A percentile compares a stretch with the other conserved stretches of the same genome.
phyloP scores from a whole-genome alignment of 139 green algal species.

The Tetradesmus obliquus region DNA sequence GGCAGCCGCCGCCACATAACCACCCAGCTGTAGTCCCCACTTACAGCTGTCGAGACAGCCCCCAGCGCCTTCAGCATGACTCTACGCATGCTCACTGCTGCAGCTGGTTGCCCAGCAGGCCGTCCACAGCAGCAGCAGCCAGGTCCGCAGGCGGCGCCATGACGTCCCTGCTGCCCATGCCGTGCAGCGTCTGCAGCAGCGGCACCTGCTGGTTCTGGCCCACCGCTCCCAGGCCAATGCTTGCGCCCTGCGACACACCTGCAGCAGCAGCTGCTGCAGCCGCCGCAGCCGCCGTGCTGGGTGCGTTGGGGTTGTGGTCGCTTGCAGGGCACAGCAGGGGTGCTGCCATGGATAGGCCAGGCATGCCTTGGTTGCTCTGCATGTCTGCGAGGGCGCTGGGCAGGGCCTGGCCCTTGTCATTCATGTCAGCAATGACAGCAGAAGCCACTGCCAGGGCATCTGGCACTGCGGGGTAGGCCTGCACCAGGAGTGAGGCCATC shows the following conservation, averaged over 20 bases:
- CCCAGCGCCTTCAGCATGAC: neutral
- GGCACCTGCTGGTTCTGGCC: neutral
- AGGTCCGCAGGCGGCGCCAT: neutral
- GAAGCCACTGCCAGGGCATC: conserved; percentile 69
- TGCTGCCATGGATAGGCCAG: conserved; percentile 38
- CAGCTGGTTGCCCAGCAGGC: conserved; percentile 1
- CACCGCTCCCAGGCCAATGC: conserved; percentile 38
- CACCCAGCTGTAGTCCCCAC: too few species aligned
- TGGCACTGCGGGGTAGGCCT: conserved; percentile 68
- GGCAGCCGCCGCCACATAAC: neutral
- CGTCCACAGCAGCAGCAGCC: conserved; percentile 30
- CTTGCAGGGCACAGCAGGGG: conserved; percentile 43
- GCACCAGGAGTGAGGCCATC: conserved; percentile 67
- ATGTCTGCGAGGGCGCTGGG: conserved; percentile 26
- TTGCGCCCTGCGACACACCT: conserved; percentile 44
- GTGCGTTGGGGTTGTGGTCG: conserved; percentile 44
- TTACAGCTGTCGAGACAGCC: too few species aligned
- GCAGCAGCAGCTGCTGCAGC: conserved; percentile 37
- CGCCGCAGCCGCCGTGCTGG: conserved; percentile 38
- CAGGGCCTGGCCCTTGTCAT: conserved; percentile 33
- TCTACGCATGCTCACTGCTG: neutral
- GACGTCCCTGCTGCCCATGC: neutral
- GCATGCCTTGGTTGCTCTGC: conserved; percentile 33
- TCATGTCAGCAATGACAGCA: conserved; percentile 64
- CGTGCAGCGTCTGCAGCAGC: conserved; percentile 46